Percentiles rank a stretch among this genome's conserved stretches.
phyloP scores from a whole-genome alignment of 179 eudicot genomes.

The Beta lomatogona region DNA sequence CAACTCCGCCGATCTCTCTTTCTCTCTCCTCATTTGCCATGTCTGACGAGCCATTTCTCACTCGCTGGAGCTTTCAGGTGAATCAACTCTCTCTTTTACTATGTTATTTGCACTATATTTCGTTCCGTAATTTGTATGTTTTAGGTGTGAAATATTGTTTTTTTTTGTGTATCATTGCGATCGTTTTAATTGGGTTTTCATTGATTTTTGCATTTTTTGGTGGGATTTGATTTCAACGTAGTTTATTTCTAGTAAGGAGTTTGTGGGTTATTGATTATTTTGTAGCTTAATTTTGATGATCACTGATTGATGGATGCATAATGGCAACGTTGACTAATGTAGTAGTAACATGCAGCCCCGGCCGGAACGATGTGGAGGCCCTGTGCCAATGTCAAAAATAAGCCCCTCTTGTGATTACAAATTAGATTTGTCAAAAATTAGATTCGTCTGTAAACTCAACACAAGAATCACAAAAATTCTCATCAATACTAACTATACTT shows the following conservation, averaged over 20 bases:
- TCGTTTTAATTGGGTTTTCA: too few species aligned
- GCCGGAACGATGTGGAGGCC: too few species aligned
- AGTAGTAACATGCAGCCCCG: constrained; percentile 2
- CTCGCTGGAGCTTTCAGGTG: constrained; percentile 87
- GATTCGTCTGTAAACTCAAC: too few species aligned
- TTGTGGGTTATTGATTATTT: background rate
- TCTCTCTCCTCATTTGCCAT: constrained; percentile 28
- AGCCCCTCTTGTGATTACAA: too few species aligned
- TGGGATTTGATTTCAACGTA: background rate
- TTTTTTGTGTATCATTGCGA: background rate
- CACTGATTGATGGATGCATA: background rate
- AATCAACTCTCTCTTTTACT: background rate
- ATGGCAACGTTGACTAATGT: background rate
- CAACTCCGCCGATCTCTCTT: background rate
- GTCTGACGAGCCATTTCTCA: constrained; percentile 70
- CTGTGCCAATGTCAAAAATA: too few species aligned
- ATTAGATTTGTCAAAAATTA: too few species aligned
- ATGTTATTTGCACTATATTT: background rate
- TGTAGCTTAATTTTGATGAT: background rate
- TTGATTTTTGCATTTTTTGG: background rate
- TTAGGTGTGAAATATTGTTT: background rate
- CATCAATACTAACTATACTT: too few species aligned
- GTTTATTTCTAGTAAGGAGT: background rate
- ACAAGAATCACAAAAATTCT: too few species aligned
- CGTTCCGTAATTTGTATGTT: background rate